Percentiles rank a stretch among this genome's conserved stretches.
These are phyloP conservation scores for Lunasporangiospora selenospora DNA, from an alignment of 192 early-diverging fungal species.

Conservation along the genomic window DNA sequence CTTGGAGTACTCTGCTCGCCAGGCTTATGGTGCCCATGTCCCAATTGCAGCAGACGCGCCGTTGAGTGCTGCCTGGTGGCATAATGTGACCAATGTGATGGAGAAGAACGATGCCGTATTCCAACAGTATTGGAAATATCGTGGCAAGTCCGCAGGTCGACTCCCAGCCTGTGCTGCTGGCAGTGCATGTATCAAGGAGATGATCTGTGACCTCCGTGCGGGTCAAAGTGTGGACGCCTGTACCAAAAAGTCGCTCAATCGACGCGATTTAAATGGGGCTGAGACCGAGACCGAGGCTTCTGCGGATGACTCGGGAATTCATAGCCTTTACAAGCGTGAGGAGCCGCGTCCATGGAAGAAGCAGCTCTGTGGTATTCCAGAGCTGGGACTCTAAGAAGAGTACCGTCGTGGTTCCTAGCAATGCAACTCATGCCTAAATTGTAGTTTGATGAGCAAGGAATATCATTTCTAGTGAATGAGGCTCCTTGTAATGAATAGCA, in stretches of 20 bases:
- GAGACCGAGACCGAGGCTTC: neutral
- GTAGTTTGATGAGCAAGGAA: too few species aligned
- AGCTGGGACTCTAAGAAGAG: too few species aligned
- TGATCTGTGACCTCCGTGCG: constrained; percentile 37
- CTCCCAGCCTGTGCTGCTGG: constrained; percentile 19
- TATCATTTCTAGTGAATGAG: too few species aligned
- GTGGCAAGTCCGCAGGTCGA: constrained; percentile 43
- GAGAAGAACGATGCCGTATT: constrained; percentile 46
- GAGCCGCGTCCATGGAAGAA: constrained; percentile 22
- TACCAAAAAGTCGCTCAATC: constrained; percentile 10
- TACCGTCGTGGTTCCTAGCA: too few species aligned
- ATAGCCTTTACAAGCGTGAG: constrained; percentile 15
- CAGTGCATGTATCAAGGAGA: constrained; percentile 17
- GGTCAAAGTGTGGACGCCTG: constrained; percentile 30
- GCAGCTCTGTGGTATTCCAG: constrained; percentile 26
- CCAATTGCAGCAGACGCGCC: constrained; percentile 30
- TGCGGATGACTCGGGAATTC: neutral
- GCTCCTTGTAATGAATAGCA: too few species aligned
- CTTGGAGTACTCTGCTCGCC: constrained; percentile 57
- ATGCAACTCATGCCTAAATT: too few species aligned
- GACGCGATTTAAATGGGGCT: neutral
- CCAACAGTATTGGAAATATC: constrained; percentile 51
- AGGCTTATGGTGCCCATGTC: constrained; percentile 42
- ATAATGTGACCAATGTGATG: constrained; percentile 54
- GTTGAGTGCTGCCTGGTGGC: constrained; percentile 58